Percentiles rank a stretch among this genome's conserved stretches.
Evolutionary conservation across 345 rosid species (phyloP).

Genomic region (Eucalyptus regnans): DNA sequence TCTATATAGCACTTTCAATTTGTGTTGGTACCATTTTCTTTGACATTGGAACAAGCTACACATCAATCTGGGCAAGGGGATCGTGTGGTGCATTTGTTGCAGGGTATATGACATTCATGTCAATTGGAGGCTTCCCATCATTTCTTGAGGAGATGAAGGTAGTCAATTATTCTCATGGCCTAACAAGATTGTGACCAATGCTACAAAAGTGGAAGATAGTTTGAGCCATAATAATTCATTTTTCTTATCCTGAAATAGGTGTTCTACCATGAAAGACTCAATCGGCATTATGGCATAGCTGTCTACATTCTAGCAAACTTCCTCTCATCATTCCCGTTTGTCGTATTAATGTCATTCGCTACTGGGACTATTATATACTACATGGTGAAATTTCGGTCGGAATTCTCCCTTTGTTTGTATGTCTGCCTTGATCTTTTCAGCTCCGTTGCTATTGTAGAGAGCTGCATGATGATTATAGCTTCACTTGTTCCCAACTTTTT

Average conservation of each 20-base stretch:
- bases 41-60: constrained; percentile 74
- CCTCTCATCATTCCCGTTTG: constrained; percentile 70
- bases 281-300: constrained; percentile 79
- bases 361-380: constrained; percentile 81
- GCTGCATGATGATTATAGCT: constrained; percentile 94
- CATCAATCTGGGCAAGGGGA: constrained; percentile 84
- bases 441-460: constrained; percentile 82
- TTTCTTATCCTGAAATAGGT: constrained; percentile 31
- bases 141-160: constrained; percentile 96
- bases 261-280: constrained; percentile 79
- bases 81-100: constrained; percentile 80
- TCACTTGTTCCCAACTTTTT: constrained; percentile 84
- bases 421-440: constrained; percentile 72
- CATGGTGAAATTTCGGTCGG: constrained; percentile 75
- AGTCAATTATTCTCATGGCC: not conserved
- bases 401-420: constrained; percentile 52
- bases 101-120: constrained; percentile 94
- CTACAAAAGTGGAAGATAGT: not conserved
- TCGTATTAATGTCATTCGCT: constrained; percentile 45
- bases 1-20: constrained; percentile 59
- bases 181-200: not conserved
- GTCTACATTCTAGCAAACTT: constrained; percentile 79
- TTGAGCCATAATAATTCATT: not conserved
- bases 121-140: constrained; percentile 97
- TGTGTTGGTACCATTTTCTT: constrained; percentile 87